Base-by-base conservation (phyloP, 1,284 basidiomycete genomes). In the Tremellales sp. region DNA sequence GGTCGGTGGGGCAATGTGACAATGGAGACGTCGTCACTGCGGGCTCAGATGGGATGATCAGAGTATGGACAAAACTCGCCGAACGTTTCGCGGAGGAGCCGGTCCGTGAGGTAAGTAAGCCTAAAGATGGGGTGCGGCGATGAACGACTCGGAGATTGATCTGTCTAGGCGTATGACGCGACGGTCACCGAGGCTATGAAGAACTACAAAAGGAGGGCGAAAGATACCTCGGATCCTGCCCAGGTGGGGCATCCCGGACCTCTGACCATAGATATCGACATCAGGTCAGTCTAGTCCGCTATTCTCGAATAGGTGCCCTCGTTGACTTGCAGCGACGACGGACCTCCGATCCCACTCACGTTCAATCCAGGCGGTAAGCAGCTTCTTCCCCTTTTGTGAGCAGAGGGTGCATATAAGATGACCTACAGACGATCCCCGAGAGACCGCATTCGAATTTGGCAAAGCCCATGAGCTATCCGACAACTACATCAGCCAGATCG, bases 11-110 rank as follows among this genome's bases (percentile, higher is more conserved):
- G 4, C 49, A 43, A 10, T 39, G 67, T 7, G 49, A 57, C 7
- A 61, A 65, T 26, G 59, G 62, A 6, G 60, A 67, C 49, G 46
- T 67, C 17, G 56, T 65, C 4, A 62, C 67, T 8, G 67, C 55
- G 2, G 67, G 67, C 10, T 66, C 64, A 5, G 67, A 69, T 41
- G 59, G 63, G 2, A 15, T 36, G 3, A 48, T 66, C 2, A 51
- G 67, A 5, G 39, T 62, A 1, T 69, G 64, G 62, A 54, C 64
- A 2, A 45, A 13, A 33, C 44, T 45, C 7, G 13, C 33, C 15
- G 27, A 40, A 12, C 41, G 59, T 17, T 29, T 41, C 21, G 55
- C 56, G 3, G 31, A 51, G 3, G 33, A 13, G 0, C 43, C 48
- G 7, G 37, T 43, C 15, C n/a, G 40, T 29, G 46, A 47, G n/a